phyloP scores from a whole-genome alignment of 768 basidiomycete species.

The Pleurotus eryngii region DNA sequence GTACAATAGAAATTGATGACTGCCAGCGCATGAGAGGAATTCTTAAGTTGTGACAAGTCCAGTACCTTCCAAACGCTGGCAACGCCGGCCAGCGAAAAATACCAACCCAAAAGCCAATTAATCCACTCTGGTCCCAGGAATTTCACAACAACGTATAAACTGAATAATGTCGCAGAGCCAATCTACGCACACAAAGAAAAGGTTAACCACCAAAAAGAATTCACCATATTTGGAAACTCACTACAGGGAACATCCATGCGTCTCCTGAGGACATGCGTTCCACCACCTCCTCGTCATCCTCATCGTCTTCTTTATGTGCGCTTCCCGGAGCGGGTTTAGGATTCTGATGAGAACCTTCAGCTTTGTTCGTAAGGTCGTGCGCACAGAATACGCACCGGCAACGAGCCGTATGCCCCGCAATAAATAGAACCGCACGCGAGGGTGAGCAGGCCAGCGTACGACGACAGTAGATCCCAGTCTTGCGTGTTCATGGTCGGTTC shows the following conservation, averaged over 20 bases:
- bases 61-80: slow-evolving; percentile 68
- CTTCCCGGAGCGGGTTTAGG: slow-evolving; percentile 17
- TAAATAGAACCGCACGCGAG: slow-evolving; percentile 70
- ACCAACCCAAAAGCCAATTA: slow-evolving; percentile 76
- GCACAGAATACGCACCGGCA: slow-evolving; percentile 48
- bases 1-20: slow-evolving; percentile 50
- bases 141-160: slow-evolving; percentile 67
- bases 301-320: slow-evolving; percentile 28
- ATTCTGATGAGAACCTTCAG: slow-evolving; percentile 16
- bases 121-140: slow-evolving; percentile 81
- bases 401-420: slow-evolving; percentile 63
- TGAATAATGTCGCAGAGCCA: slow-evolving; percentile 67
- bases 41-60: too few relatives aligned
- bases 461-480: slow-evolving; percentile 61
- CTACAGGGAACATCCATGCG: slow-evolving; percentile 75
- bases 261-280: slow-evolving; percentile 64
- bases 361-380: slow-evolving; percentile 9
- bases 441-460: slow-evolving; percentile 64
- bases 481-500: slow-evolving; percentile 18
- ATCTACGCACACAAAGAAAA: slow-evolving; percentile 35
- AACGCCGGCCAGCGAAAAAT: slow-evolving; percentile 63
- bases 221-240: slow-evolving; percentile 30
- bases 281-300: slow-evolving; percentile 56
- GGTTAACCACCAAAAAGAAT: slow-evolving; percentile 2
- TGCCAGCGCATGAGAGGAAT: slow-evolving; percentile 18